phyloP scores from a whole-genome alignment of 2,329 filamentous ascomycete genomes.

The Cladophialophora bantiana region DNA sequence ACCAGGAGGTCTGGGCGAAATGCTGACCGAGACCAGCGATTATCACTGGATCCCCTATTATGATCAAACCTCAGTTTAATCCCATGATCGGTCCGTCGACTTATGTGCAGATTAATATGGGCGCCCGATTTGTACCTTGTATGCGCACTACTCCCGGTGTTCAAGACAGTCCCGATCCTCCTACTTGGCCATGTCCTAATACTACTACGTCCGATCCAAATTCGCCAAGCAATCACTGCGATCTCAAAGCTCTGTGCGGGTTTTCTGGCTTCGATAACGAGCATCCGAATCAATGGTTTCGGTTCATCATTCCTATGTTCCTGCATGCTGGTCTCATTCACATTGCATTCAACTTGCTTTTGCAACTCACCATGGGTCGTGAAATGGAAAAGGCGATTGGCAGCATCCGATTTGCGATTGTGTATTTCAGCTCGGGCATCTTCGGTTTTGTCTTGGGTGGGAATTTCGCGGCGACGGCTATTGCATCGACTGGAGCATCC shows the following conservation, averaged over 20 bases:
- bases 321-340: constrained; percentile 92
- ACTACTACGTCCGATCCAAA: constrained; percentile 66
- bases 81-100: constrained; percentile 95
- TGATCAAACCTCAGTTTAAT: constrained; percentile 85
- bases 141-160: constrained; percentile 75
- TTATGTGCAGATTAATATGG: constrained; percentile 95
- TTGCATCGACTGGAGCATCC: constrained; percentile 87
- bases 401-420: constrained; percentile 82
- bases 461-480: constrained; percentile 83
- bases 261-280: constrained; percentile 79
- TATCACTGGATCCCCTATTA: constrained; percentile 73
- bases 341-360: constrained; percentile 91
- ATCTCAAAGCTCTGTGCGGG: constrained; percentile 81
- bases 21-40: constrained; percentile 59
- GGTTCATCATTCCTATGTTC: constrained; percentile 96
- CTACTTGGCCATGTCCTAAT: constrained; percentile 80
- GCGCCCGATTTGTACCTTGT: constrained; percentile 87
- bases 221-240: constrained; percentile 65
- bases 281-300: constrained; percentile 89
- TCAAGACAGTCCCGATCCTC: constrained; percentile 46
- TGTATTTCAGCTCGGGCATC: constrained; percentile 90
- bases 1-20: not conserved
- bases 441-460: constrained; percentile 95
- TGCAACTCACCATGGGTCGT: constrained; percentile 86
- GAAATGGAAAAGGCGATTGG: constrained; percentile 95